Conservation (phyloP, 495 filamentous ascomycete genomes). For the Aspergillus conjunctus region DNA sequence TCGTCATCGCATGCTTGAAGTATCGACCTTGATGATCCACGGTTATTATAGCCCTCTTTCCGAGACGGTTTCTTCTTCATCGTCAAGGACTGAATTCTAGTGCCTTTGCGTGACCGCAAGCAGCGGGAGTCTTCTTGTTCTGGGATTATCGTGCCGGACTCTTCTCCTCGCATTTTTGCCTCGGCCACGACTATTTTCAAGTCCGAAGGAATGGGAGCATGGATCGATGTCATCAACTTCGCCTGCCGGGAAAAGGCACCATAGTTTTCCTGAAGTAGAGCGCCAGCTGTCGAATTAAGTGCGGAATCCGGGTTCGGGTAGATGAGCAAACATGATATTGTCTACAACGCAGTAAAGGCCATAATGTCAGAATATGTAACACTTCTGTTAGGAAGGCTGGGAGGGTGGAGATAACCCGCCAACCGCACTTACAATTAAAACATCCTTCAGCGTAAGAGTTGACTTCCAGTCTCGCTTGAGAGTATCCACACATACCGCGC, state of each 20-base stretch:
- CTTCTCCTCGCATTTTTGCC: constrained; percentile 64
- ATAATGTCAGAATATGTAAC: constrained; percentile 4
- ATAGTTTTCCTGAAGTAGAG: constrained; percentile 64
- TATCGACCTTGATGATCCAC: neutral
- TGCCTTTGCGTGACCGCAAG: constrained; percentile 31
- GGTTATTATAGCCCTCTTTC: constrained; percentile 1
- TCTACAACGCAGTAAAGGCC: constrained; percentile 34
- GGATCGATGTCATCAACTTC: constrained; percentile 66
- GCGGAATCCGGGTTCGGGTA: constrained; percentile 72
- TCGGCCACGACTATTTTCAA: constrained; percentile 49
- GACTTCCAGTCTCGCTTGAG: constrained; percentile 70
- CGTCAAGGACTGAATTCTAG: constrained; percentile 27
- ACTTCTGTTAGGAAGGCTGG: neutral
- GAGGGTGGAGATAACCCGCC: neutral
- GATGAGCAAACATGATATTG: constrained; percentile 71
- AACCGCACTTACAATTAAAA: constrained; percentile 53
- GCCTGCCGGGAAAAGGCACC: constrained; percentile 62
- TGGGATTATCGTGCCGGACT: constrained; percentile 33
- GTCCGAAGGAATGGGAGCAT: constrained; percentile 57
- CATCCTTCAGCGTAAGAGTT: constrained; percentile 62
- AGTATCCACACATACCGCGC: constrained; percentile 72
- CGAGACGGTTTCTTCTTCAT: constrained; percentile 29
- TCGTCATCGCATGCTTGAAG: neutral
- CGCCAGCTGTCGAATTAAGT: constrained; percentile 65
- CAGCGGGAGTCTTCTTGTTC: constrained; percentile 24